phyloP scores from a whole-genome alignment of 768 basidiomycete genomes.

The Xerocomellus chrysenteron region DNA sequence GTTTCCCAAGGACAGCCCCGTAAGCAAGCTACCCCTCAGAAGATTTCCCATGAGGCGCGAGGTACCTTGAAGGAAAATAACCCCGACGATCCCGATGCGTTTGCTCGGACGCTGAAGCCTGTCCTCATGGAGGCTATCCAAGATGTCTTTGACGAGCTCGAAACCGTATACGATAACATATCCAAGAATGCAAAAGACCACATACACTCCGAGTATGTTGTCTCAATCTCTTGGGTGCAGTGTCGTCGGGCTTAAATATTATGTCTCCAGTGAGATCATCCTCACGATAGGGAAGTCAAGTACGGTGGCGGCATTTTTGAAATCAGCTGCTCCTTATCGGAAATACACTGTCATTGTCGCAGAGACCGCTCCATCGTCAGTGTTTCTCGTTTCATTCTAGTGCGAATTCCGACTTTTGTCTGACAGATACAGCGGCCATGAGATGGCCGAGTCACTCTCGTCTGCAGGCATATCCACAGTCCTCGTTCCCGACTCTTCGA shows the following conservation, averaged over 20 bases:
- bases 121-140: constrained; percentile 96
- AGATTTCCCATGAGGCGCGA: constrained; percentile 46
- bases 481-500: constrained; percentile 93
- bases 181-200: constrained; percentile 94
- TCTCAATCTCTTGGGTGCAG: neutral
- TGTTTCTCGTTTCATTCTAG: constrained; percentile 14
- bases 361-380: constrained; percentile 91
- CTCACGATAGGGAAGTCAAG: constrained; percentile 91
- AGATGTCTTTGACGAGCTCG: constrained; percentile 93
- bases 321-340: constrained; percentile 82
- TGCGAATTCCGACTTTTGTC: constrained; percentile 3
- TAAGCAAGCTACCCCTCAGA: constrained; percentile 40
- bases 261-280: constrained; percentile 77
- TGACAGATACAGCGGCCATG: constrained; percentile 76
- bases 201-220: constrained; percentile 92
- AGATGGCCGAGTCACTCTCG: constrained; percentile 81
- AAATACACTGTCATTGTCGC: constrained; percentile 97
- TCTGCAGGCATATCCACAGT: constrained; percentile 86
- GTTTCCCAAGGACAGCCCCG: constrained; percentile 76
- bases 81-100: constrained; percentile 74
- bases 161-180: constrained; percentile 93
- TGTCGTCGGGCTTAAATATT: neutral
- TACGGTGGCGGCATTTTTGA: constrained; percentile 92
- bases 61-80: constrained; percentile 67
- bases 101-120: constrained; percentile 79